Evolutionary conservation across 352 stramenopile genomes (phyloP), one percentile per base, ranked within the genome.

Genomic region (Pythium guiyangense): DNA sequence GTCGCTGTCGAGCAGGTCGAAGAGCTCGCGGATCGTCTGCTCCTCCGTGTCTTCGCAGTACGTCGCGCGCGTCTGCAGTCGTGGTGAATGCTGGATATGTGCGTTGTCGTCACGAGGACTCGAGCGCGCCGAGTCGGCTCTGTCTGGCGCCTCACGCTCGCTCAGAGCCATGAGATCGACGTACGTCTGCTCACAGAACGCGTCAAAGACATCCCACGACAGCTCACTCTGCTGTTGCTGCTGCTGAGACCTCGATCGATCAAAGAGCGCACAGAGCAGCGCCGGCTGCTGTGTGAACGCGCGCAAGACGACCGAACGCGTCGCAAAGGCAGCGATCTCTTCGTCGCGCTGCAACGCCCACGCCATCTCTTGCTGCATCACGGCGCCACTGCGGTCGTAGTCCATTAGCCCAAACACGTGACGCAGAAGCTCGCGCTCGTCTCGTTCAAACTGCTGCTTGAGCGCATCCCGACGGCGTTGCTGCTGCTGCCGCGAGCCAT

Each of bases 321-420:
- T 77, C 12, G 81, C 77, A 3, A 87, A 52, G 11, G 62, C 49
- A 42, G 76, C 67, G 40, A 92, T 64, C 43, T 87, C 77, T 18
- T 70, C 62, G 46, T 92, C 81, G 12, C 74, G 71, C 44, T 83
- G 70, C 29, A 90, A 50, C 12, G 81, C 81, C 77, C 77, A 92
- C 12, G 67, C 56, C 61, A 89, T 83, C 47, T 92, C 79, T 9
- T 65, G 53, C 52, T 86, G 75, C 58, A 79, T 77, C 45, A 92
- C 73, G 0, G 79, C 77, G 6, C 77, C 73, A 18, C 75, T 88
- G 47, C 59, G 66, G 56, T 90, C 81, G 20, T 72, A 58, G 55
- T 92, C 81, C 68, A 92, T 87, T 18, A 79, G 46, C 0, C 59
- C 46, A 37, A 92, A 91, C 35, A 92, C 61, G 6, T 70, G 61